A percentile compares a stretch with the other conserved stretches of the same genome.
These are phyloP conservation scores for Hypoxylon lenormandii DNA, from an alignment of 495 filamentous ascomycete species.

Conservation along the genomic window DNA sequence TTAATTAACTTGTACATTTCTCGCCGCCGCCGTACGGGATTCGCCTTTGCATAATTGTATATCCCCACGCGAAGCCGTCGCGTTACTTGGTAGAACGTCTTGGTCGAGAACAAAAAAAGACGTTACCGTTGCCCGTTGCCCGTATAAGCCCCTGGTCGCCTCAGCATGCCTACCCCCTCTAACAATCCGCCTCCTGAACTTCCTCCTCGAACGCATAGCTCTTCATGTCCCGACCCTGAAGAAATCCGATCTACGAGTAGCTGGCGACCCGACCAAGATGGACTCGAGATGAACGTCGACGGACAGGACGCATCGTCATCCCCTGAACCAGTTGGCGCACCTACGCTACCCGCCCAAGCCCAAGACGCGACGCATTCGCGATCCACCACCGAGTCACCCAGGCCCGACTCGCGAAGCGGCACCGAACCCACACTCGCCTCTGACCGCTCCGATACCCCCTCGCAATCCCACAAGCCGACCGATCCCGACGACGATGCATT, in stretches of 20 bases:
- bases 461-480: conserved; percentile 53
- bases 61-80: conserved; percentile 4
- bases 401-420: conserved; percentile 49
- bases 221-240: conserved; percentile 63
- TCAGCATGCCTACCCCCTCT: conserved; percentile 66
- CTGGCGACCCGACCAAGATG: conserved; percentile 49
- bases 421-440: conserved; percentile 34
- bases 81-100: neutral
- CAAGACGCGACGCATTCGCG: conserved; percentile 40
- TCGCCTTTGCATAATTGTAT: neutral
- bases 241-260: conserved; percentile 34
- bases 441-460: conserved; percentile 41
- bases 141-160: neutral
- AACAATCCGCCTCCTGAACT: conserved; percentile 56
- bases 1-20: conserved; percentile 42
- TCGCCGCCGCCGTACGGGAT: neutral
- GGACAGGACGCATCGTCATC: conserved; percentile 41
- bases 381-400: conserved; percentile 56
- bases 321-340: conserved; percentile 38
- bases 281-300: conserved; percentile 44
- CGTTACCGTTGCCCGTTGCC: too few relatives aligned
- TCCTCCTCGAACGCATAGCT: conserved; percentile 55
- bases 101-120: conserved; percentile 21
- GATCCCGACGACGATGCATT: conserved; percentile 53
- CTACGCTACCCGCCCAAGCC: conserved; percentile 8